Conservation (phyloP, 176 grass and related monocot genomes). For the Phoenix roebelenii region DNA sequence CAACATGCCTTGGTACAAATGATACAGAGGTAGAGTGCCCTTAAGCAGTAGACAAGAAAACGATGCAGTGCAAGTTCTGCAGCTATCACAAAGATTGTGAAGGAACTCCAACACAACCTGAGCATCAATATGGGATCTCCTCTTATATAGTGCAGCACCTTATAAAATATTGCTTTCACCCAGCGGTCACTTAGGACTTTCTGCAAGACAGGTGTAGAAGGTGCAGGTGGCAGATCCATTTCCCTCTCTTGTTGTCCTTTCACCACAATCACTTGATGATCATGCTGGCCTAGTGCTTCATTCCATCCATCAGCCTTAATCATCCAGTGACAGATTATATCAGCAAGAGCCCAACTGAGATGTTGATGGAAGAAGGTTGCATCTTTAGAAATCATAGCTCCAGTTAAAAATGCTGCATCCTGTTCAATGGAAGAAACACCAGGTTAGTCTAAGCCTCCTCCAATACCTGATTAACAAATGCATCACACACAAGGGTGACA, state of each 20-base stretch:
- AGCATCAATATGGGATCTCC: conserved; percentile 32
- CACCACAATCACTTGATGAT: neutral
- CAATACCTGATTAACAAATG: too few relatives aligned
- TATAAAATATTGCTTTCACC: conserved; percentile 50
- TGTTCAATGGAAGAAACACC: conserved; percentile 3
- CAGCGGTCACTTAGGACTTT: conserved; percentile 32
- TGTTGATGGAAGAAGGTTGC: conserved; percentile 29
- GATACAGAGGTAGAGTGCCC: conserved; percentile 14
- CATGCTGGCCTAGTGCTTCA: neutral
- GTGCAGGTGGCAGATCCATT: conserved; percentile 1
- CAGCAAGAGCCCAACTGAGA: conserved; percentile 27
- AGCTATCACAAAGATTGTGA: conserved; percentile 9
- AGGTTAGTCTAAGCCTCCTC: neutral
- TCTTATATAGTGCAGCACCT: conserved; percentile 39
- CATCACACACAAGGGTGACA: too few relatives aligned
- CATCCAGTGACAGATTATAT: conserved; percentile 49
- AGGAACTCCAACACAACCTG: conserved; percentile 36
- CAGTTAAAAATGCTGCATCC: conserved; percentile 27
- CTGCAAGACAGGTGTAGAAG: conserved; percentile 17
- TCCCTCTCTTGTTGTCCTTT: neutral
- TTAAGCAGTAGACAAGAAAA: conserved; percentile 30
- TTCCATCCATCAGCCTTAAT: conserved; percentile 15
- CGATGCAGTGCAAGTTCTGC: conserved; percentile 31
- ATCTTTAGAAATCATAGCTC: conserved; percentile 47
- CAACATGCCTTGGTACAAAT: neutral